Evolutionary conservation across 768 basidiomycete species (phyloP), one percentile per base, ranked within the genome.

Genomic region (Pulveroboletus sp.): DNA sequence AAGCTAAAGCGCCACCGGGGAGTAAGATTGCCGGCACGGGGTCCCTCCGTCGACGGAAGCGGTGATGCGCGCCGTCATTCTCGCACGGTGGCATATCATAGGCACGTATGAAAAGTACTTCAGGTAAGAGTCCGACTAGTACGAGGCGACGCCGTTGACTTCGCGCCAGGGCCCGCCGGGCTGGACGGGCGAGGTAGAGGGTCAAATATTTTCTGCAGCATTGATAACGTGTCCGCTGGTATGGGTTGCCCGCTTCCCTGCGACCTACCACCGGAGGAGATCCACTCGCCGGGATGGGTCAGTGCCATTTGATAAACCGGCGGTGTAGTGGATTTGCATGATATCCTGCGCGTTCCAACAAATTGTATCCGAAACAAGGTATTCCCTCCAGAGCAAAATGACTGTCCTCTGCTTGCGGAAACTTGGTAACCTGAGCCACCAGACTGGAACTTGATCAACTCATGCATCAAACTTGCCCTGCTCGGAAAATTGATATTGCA

Each of bases 81-180:
- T 59, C 52, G 53, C 51, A 54, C 41, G 27, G 32, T 16, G 32
- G 23, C 30, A 26, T 45, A 50, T 56, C 49, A 60, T 29, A 53
- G 43, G 45, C 32, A 47, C 36, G 34, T 12, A 27, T 11, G 29
- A 51, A 51, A 32, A 14, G 14, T 38, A 30, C 35, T 43, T 26
- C 32, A 38, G 51, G 45, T 37, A 50, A 62, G 24, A n/a, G 20
- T 27, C 9, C n/a, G 51, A 26, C 45, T 54, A 20, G 40, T 47
- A 44, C 12, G 11, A 49, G 49, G 27, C 14, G 43, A 26, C 31
- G 49, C 36, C 39, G 56, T 45, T 19, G n/a, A 30, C 45, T 49
- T 45, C 51, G 32, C 45, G 26, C 10, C 17, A 29, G 35, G 17
- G 35, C 29, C 57, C 54, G 51, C 49, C 26, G 36, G 49, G 22